phyloP scores from a whole-genome alignment of 345 rosid genomes.

The Iberis pinnata region DNA sequence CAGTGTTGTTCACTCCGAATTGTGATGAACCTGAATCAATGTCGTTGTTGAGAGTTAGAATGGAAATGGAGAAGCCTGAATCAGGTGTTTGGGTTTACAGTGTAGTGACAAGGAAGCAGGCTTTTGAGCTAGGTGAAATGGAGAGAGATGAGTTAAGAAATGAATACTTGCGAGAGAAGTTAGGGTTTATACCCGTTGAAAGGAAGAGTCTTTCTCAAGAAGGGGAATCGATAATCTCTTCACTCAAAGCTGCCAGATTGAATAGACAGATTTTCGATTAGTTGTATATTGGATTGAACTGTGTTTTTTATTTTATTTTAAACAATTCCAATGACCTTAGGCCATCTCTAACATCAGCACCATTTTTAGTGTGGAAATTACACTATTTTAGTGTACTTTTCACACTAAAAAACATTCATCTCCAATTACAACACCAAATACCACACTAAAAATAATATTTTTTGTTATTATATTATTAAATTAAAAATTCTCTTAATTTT shows the following conservation, averaged over 20 bases:
- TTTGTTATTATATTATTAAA: too few species aligned
- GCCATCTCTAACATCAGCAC: too few species aligned
- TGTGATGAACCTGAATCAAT: conserved; percentile 43
- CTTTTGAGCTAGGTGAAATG: conserved; percentile 41
- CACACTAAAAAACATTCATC: too few species aligned
- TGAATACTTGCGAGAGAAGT: conserved; percentile 32
- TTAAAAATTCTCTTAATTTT: too few species aligned
- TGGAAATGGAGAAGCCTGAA: conserved; percentile 30
- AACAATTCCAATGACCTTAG: too few species aligned
- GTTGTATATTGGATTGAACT: too few species aligned
- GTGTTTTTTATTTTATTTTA: too few species aligned
- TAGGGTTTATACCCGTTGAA: conserved; percentile 37
- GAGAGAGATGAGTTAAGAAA: conserved; percentile 46
- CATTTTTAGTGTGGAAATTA: too few species aligned
- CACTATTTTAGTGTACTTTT: too few species aligned
- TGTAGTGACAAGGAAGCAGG: conserved; percentile 48
- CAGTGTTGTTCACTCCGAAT: conserved; percentile 49
- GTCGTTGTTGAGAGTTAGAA: conserved; percentile 45
- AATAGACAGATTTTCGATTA: conserved; percentile 27
- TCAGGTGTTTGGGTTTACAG: conserved; percentile 38
- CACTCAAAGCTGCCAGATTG: conserved; percentile 44
- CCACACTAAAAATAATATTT: too few species aligned
- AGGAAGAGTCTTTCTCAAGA: conserved; percentile 41
- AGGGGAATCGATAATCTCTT: conserved; percentile 46
- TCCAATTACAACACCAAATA: too few species aligned